Evolutionary conservation across 73 alveolate genomes (phyloP).

Genomic region (Uronychia setigera): DNA sequence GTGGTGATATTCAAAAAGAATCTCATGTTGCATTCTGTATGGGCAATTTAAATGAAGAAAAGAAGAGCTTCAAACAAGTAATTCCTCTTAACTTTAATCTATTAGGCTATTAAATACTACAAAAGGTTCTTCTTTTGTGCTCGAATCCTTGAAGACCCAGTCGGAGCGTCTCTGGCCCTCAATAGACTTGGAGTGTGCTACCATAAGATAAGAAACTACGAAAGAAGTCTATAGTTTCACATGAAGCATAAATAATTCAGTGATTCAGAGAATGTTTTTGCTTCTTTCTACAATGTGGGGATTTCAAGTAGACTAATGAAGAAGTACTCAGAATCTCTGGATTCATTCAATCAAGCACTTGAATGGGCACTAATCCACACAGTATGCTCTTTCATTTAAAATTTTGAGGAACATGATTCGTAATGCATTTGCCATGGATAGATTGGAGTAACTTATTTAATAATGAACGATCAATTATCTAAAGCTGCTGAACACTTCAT

Average conservation of each 20-base stretch:
- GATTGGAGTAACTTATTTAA: slow-evolving; percentile 62
- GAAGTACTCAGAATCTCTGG: slow-evolving; percentile 72
- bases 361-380: slow-evolving; percentile 91
- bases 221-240: slow-evolving; percentile 93
- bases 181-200: slow-evolving; percentile 96
- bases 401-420: slow-evolving; percentile 83
- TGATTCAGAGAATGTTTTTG: slow-evolving; percentile 95
- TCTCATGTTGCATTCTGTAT: slow-evolving; percentile 98
- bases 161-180: slow-evolving; percentile 97
- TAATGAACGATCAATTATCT: slow-evolving; percentile 14
- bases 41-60: slow-evolving; percentile 96
- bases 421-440: slow-evolving; percentile 80
- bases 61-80: slow-evolving; percentile 71
- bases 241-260: slow-evolving; percentile 90
- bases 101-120: slow-evolving; percentile 91
- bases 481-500: slow-evolving; percentile 51
- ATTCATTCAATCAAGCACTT: slow-evolving; percentile 84
- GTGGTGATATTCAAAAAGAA: slow-evolving; percentile 97
- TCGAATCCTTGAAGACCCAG: slow-evolving; percentile 96
- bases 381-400: not conserved
- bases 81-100: slow-evolving; percentile 27
- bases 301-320: slow-evolving; percentile 86
- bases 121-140: slow-evolving; percentile 98
- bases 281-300: slow-evolving; percentile 96
- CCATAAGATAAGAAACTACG: slow-evolving; percentile 82